Conservation (phyloP, 805 yeast species). For the Metschnikowia shivogae region DNA sequence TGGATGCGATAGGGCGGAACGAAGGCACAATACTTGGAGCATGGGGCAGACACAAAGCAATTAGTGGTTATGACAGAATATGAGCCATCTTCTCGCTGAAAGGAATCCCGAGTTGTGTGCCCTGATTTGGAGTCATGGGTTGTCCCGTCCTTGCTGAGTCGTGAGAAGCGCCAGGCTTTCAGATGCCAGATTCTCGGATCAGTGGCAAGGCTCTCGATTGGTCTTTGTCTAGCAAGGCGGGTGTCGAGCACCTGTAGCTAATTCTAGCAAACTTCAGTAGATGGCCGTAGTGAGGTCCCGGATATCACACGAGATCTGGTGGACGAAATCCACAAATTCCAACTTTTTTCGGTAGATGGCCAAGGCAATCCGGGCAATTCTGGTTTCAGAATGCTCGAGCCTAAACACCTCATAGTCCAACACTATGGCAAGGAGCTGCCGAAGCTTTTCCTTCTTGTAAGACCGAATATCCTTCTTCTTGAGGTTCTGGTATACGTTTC, state of each 20-base stretch:
- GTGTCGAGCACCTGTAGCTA: not conserved
- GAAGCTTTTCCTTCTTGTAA: not conserved
- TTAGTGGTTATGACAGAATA: no score
- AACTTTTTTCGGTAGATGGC: not conserved
- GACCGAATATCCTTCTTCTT: not conserved
- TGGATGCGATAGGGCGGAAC: no score
- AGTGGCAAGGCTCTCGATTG: not conserved
- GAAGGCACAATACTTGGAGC: no score
- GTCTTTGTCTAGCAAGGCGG: not conserved
- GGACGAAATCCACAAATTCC: not conserved
- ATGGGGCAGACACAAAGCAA: no score
- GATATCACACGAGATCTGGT: slow-evolving; percentile 1
- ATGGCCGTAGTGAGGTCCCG: not conserved
- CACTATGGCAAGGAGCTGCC: not conserved
- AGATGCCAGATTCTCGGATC: not conserved
- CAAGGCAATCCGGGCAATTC: not conserved
- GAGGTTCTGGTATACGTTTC: not conserved
- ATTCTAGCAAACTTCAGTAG: not conserved
- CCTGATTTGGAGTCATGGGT: no score
- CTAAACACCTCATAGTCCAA: not conserved
- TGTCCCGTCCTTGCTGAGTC: no score
- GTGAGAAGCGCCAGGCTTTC: no score
- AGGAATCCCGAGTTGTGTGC: no score
- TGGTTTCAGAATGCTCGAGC: not conserved
- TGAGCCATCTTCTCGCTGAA: no score